These are phyloP conservation scores for Aspergillus sp. DNA, from an alignment of 2,329 filamentous ascomycete species.

Conservation along the genomic window DNA sequence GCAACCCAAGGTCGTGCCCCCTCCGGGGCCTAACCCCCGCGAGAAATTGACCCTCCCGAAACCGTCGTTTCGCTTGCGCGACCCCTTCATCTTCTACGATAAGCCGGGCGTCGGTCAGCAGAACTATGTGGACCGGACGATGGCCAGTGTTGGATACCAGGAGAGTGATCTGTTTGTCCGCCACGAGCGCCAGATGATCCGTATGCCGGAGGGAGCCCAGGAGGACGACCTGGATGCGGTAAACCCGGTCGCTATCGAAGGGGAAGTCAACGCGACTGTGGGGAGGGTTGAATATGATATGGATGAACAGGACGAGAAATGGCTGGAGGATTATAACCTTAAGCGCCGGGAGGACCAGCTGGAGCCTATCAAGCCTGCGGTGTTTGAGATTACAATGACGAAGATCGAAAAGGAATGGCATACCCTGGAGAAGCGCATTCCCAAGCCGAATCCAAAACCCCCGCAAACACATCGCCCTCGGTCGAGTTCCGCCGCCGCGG, in stretches of 20 bases:
- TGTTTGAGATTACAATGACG: slow-evolving; percentile 97
- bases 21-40: slow-evolving; percentile 50
- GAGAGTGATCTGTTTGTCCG: slow-evolving; percentile 87
- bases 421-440: slow-evolving; percentile 90
- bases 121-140: slow-evolving; percentile 91
- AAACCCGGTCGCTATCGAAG: slow-evolving; percentile 56
- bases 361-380: slow-evolving; percentile 82
- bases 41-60: slow-evolving; percentile 50
- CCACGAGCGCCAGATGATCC: slow-evolving; percentile 69
- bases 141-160: slow-evolving; percentile 95
- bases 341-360: slow-evolving; percentile 72
- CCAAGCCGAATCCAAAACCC: slow-evolving; percentile 93
- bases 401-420: slow-evolving; percentile 99
- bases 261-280: slow-evolving; percentile 58
- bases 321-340: slow-evolving; percentile 81
- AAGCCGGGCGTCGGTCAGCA: slow-evolving; percentile 81
- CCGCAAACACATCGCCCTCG: slow-evolving; percentile 90
- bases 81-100: slow-evolving; percentile 58
- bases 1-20: slow-evolving; percentile 50
- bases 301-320: slow-evolving; percentile 98
- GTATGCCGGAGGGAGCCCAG: slow-evolving; percentile 60
- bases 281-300: slow-evolving; percentile 97
- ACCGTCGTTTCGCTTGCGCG: slow-evolving; percentile 46
- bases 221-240: slow-evolving; percentile 63
- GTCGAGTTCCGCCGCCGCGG: slow-evolving; percentile 89